Base-by-base conservation (phyloP, 306 rosid genomes). In the Inga oerstediana region DNA sequence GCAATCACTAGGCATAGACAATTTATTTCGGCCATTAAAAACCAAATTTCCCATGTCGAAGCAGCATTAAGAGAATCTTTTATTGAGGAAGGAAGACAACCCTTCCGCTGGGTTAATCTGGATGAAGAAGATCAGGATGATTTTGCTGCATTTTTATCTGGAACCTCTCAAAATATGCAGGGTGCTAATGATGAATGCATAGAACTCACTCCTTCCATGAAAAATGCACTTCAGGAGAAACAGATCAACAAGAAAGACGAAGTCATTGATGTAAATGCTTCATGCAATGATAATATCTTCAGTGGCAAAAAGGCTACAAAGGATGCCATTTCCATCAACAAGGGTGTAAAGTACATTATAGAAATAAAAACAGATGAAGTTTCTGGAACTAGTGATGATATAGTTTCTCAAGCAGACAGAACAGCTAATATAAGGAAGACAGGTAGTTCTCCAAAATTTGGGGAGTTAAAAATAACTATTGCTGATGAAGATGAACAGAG, bases 91-190 rank as follows among this genome's bases (percentile, higher is more conserved):
- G 99, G 99, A 19, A 91, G 84, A 89, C 89, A 89, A 77, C 93
- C 98, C 19, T 89, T 92, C 77, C 86, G 89, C 75, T 96, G 99
- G 99, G 97, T 96, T 46, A 88, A 91, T 79, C 88, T 96, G 49
- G 92, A 93, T 79, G 91, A 96, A 84, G 97, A 93, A 61, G 99
- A 96, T 86, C 78, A 88, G 72, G 93, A 92, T 84, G 98, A 96
- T 89, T 84, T 96, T 39, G 99, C 97, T 66, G 97, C 97, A 22
- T 96, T 96, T 93, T 91, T 96, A 65, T 87, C 97, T 35, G 97
- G 99, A 80, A 92, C 92, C 13, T 80, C 88, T 66, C 92, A 88
- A 48, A 81, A 73, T 64, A 43, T 49, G 15, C 90, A 69, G 81
- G 83, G 64, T 51, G 64, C 80, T 35, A 88, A 83, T 77, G 87